A percentile compares a stretch with the other conserved stretches of the same genome.
phyloP scores from a whole-genome alignment of 495 filamentous ascomycete species.

The Xylaria palmicola region DNA sequence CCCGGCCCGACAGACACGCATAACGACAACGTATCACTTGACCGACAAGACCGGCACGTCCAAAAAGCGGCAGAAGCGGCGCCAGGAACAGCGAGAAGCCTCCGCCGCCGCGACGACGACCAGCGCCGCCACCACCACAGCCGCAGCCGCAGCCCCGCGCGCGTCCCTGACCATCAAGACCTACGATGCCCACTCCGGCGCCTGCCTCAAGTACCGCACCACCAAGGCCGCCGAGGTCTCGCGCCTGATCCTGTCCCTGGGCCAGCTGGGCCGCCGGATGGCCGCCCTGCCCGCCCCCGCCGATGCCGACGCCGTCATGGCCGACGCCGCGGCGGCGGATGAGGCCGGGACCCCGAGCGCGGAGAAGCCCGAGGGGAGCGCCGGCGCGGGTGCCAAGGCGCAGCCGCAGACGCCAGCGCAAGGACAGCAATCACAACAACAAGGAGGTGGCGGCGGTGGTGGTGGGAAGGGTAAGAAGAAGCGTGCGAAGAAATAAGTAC shows the following conservation, averaged over 20 bases:
- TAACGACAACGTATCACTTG: slow-evolving; percentile 83
- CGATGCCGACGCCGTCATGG: slow-evolving; percentile 38
- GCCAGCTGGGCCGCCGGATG: slow-evolving; percentile 62
- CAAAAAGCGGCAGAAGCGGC: slow-evolving; percentile 27
- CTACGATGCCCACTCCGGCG: slow-evolving; percentile 78
- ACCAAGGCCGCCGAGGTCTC: slow-evolving; percentile 88
- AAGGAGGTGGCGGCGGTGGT: slow-evolving; percentile 18
- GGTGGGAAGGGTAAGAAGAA: slow-evolving; percentile 52
- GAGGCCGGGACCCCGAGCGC: slow-evolving; percentile 35
- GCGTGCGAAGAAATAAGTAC: slow-evolving; percentile 54
- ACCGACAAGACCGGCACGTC: slow-evolving; percentile 38
- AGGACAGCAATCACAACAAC: slow-evolving; percentile 2
- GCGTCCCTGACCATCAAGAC: slow-evolving; percentile 83
- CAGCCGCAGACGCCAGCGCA: slow-evolving; percentile 18
- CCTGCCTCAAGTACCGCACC: slow-evolving; percentile 85
- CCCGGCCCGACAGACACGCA: slow-evolving; percentile 60
- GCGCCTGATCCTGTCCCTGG: slow-evolving; percentile 71
- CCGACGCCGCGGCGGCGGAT: slow-evolving; percentile 33
- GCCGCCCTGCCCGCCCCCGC: slow-evolving; percentile 57
- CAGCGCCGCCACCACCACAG: slow-evolving; percentile 19
- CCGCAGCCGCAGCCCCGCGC: slow-evolving; percentile 36
- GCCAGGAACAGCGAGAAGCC: slow-evolving; percentile 5
- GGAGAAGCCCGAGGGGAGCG: slow-evolving; percentile 28
- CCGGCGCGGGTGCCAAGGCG: slow-evolving; percentile 22
- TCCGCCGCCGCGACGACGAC: slow-evolving; percentile 4